These are phyloP conservation scores for Geotrichum citri-aurantii DNA, from an alignment of 1,139 yeast species.

Conservation along the genomic window DNA sequence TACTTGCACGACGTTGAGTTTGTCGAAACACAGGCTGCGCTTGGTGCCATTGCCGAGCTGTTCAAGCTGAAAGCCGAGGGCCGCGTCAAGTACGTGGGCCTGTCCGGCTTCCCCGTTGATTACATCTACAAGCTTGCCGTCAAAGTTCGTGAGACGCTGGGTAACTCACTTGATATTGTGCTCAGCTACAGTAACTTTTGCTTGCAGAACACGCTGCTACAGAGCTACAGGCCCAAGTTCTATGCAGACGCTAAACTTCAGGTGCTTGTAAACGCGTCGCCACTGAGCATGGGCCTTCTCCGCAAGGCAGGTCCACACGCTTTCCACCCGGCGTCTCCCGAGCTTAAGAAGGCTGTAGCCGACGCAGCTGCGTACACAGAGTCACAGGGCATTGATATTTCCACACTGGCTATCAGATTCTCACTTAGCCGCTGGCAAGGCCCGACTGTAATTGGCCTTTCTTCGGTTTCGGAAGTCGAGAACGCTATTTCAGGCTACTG, in stretches of 20 bases:
- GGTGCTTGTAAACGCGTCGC: constrained; percentile 69
- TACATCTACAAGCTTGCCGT: constrained; percentile 43
- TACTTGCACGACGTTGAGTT: constrained; percentile 90
- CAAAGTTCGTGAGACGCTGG: constrained; percentile 36
- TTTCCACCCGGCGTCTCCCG: constrained; percentile 77
- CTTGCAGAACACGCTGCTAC: constrained; percentile 63
- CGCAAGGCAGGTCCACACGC: constrained; percentile 59
- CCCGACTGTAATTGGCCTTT: constrained; percentile 70
- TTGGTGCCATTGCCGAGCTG: constrained; percentile 60
- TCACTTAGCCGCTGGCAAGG: constrained; percentile 62
- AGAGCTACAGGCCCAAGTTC: constrained; percentile 47
- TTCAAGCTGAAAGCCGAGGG: constrained; percentile 59
- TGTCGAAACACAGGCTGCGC: constrained; percentile 48
- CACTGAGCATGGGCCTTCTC: constrained; percentile 80
- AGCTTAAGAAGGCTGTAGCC: constrained; percentile 51
- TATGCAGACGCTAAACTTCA: constrained; percentile 50
- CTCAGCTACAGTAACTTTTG: constrained; percentile 80
- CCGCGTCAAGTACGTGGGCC: constrained; percentile 57
- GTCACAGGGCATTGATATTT: constrained; percentile 51
- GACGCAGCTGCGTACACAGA: constrained; percentile 47
- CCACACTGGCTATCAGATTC: constrained; percentile 74
- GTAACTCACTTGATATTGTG: constrained; percentile 60
- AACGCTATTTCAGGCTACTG: constrained; percentile 57
- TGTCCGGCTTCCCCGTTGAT: constrained; percentile 83
- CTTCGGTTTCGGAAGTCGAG: constrained; percentile 54